A percentile compares a stretch with the other conserved stretches of the same genome.
Conservation (phyloP, 2,329 filamentous ascomycete genomes). For the Pseudogymnoascus verrucosus region DNA sequence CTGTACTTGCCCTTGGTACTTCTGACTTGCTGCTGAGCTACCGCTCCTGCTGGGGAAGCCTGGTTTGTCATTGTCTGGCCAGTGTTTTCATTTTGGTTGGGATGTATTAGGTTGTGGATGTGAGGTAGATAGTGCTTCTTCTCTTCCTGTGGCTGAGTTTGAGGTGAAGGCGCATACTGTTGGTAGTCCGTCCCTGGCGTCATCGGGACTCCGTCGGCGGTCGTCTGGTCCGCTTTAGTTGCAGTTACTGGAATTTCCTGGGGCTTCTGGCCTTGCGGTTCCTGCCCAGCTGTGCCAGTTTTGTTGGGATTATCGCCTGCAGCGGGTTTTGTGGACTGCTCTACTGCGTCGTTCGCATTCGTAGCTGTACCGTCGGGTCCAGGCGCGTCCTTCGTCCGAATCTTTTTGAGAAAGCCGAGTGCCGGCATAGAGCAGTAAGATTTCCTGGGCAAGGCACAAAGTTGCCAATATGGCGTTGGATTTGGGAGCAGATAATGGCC, state of each 20-base stretch:
- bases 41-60: constrained; percentile 14
- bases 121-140: constrained; percentile 61
- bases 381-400: constrained; percentile 85
- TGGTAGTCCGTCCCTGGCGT: constrained; percentile 25
- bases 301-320: constrained; percentile 61
- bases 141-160: constrained; percentile 24
- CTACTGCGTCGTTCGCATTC: constrained; percentile 6
- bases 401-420: constrained; percentile 96
- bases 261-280: constrained; percentile 23
- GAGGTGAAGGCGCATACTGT: constrained; percentile 13
- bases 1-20: constrained; percentile 97
- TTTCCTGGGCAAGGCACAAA: background rate
- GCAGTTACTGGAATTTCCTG: constrained; percentile 23
- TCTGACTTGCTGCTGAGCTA: constrained; percentile 33
- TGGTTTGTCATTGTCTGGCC: constrained; percentile 20
- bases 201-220: constrained; percentile 17
- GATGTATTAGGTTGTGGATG: constrained; percentile 78
- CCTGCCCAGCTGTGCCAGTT: constrained; percentile 50
- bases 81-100: constrained; percentile 43
- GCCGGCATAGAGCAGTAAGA: constrained; percentile 61
- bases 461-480: constrained; percentile 6
- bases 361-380: constrained; percentile 40
- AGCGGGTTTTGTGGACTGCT: constrained; percentile 41
- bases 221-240: constrained; percentile 20
- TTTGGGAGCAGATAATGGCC: background rate